These are phyloP conservation scores for Trichopus zeylanicus DNA, from an alignment of 116 monocot genomes.

Conservation along the genomic window DNA sequence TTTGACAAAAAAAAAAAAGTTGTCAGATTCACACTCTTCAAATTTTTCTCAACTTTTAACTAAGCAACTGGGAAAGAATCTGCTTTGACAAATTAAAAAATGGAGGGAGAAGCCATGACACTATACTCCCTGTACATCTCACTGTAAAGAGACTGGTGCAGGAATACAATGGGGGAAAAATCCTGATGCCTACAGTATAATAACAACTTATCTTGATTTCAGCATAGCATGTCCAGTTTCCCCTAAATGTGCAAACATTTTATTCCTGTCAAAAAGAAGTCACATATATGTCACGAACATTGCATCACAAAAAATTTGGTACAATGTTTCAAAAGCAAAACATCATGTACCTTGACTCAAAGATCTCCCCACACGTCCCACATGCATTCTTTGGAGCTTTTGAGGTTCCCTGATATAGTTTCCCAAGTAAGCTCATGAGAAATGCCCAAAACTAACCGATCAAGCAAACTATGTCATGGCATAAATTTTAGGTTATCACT, in stretches of 20 bases:
- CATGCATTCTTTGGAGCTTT: slow-evolving; percentile 46
- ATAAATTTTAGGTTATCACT: background rate
- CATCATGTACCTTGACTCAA: slow-evolving; percentile 60
- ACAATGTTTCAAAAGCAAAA: background rate
- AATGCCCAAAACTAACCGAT: background rate
- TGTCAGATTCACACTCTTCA: no score
- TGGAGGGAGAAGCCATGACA: no score
- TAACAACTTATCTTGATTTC: slow-evolving; percentile 21
- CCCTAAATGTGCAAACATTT: slow-evolving; percentile 64
- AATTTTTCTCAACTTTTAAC: no score
- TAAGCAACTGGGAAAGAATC: no score
- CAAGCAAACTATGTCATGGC: background rate
- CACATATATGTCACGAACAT: background rate
- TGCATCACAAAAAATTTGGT: background rate
- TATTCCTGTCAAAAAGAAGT: slow-evolving; percentile 45
- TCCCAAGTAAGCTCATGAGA: background rate
- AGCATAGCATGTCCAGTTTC: slow-evolving; percentile 58
- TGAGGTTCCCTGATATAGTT: slow-evolving; percentile 20
- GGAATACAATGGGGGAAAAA: no score
- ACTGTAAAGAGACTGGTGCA: no score
- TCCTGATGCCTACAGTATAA: no score
- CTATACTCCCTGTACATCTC: no score
- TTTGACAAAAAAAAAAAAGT: no score
- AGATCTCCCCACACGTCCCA: slow-evolving; percentile 65
- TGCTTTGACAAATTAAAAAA: no score